Percentiles rank a stretch among this genome's conserved stretches.
Conservation (phyloP, 768 basidiomycete genomes). For the Kwoniella sp. region DNA sequence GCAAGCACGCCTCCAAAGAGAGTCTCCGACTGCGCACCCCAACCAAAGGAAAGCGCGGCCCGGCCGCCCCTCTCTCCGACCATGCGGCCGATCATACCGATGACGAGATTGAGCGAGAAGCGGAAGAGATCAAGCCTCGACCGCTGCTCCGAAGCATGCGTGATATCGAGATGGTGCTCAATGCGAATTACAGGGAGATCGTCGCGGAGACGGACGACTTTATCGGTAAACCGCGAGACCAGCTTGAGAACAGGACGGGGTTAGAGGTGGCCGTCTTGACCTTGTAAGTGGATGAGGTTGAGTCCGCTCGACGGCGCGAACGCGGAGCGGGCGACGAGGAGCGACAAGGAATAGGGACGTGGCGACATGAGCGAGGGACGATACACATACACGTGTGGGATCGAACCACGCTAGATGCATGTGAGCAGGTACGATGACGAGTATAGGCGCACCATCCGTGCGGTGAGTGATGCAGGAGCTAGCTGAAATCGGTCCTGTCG, state of each 20-base stretch:
- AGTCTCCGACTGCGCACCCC: background rate
- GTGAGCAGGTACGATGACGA: too few species aligned
- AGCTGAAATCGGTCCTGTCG: too few species aligned
- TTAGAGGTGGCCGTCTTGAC: conserved; percentile 37
- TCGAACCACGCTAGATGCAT: too few species aligned
- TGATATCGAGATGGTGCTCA: conserved; percentile 34
- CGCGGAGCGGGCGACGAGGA: too few species aligned
- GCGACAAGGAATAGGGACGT: too few species aligned
- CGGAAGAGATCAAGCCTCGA: conserved; percentile 1
- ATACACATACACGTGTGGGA: too few species aligned
- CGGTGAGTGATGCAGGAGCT: too few species aligned
- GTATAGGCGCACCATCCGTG: too few species aligned
- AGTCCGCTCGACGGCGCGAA: too few species aligned
- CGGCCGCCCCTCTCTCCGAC: background rate
- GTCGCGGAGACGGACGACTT: conserved; percentile 22
- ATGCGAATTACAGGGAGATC: conserved; percentile 36
- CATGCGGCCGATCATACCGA: background rate
- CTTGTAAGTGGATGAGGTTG: conserved; percentile 4
- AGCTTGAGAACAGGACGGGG: conserved; percentile 41
- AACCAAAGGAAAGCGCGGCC: background rate
- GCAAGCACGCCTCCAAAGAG: conserved; percentile 3
- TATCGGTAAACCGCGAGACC: conserved; percentile 27
- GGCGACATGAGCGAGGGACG: too few species aligned
- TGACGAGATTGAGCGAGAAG: conserved; percentile 1
- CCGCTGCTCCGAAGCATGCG: conserved; percentile 22